Conservation (phyloP, 306 rosid species). For the Lagenaria siceraria region DNA sequence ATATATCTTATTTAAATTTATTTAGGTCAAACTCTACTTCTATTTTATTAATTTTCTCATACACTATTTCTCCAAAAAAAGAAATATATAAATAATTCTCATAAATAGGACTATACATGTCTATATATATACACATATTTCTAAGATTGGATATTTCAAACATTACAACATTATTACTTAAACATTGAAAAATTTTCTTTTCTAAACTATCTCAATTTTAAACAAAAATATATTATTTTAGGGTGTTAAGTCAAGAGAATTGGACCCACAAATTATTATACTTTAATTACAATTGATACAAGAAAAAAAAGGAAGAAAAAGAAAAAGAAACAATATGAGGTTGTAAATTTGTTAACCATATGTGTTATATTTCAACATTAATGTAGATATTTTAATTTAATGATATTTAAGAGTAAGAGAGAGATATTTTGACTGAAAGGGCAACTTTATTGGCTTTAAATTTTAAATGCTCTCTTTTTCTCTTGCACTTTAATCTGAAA, state of each 20-base stretch:
- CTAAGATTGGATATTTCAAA: no score
- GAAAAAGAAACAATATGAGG: not conserved
- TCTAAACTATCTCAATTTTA: not conserved
- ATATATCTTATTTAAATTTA: not conserved
- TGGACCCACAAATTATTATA: not conserved
- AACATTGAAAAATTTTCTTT: no score
- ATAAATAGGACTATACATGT: not conserved
- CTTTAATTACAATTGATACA: not conserved
- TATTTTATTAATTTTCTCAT: not conserved
- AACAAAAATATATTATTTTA: not conserved
- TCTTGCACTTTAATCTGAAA: not conserved
- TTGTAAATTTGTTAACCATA: no score
- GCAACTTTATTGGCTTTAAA: not conserved
- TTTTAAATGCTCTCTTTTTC: not conserved
- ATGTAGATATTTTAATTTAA: not conserved
- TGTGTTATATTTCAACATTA: not conserved
- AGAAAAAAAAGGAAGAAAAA: not conserved
- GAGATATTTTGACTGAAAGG: slow-evolving; percentile 2
- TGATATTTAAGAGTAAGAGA: not conserved
- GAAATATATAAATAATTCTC: not conserved
- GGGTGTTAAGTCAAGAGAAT: not conserved
- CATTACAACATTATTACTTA: not conserved
- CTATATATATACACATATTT: no score
- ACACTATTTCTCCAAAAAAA: not conserved
- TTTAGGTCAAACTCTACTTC: not conserved